Base-by-base conservation (phyloP, 2,329 filamentous ascomycete genomes). In the Rugonectria rugulosa region DNA sequence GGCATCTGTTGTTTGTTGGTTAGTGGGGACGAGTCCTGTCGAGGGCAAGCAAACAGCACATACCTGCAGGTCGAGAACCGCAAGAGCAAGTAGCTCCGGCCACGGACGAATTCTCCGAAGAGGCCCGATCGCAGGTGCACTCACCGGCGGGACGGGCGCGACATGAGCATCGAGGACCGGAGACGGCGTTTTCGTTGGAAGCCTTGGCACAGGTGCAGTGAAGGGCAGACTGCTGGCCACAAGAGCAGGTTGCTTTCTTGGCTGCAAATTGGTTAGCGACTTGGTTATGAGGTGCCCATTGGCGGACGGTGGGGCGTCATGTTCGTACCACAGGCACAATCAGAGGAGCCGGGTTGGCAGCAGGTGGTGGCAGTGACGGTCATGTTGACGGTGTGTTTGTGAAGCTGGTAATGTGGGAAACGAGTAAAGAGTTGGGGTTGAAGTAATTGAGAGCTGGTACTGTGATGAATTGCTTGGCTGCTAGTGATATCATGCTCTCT, bases 141-240 rank as follows among this genome's bases (percentile, higher is more conserved):
- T 87, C 79, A 56, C 90, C 90, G 56, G 88, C 90, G 19, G 90
- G 89, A 52, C 92, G 88, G 65, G 89, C 87, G 65, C 91, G 85
- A 81, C 92, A 96, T 38, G 90, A 92, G 82, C 92, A 97, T 66
- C 91, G 83, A 32, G 90, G 82, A 6, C 91, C 91, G 6, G 80
- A 74, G 52, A 91, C 72, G 34, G 77, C 77, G 81, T 97, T 97
- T 81, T 97, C 93, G 14, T 80, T 76, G 4, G 81, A 62, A 4
- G 92, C 84, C 75, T 91, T 93, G 68, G 86, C 86, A 79, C 94
- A 97, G 60, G 81, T 89, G 85, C 94, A 98, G 73, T 93, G 82
- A 43, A 97, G 86, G 44, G 94, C 94, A 4, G 87, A 85, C 72
- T 95, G 84, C 80, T 97, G 87, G 71, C 94, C 94, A 74, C 94